A percentile compares a stretch with the other conserved stretches of the same genome.
phyloP scores from a whole-genome alignment of 176 grass and related monocot genomes.

The Oryza glumipatula region DNA sequence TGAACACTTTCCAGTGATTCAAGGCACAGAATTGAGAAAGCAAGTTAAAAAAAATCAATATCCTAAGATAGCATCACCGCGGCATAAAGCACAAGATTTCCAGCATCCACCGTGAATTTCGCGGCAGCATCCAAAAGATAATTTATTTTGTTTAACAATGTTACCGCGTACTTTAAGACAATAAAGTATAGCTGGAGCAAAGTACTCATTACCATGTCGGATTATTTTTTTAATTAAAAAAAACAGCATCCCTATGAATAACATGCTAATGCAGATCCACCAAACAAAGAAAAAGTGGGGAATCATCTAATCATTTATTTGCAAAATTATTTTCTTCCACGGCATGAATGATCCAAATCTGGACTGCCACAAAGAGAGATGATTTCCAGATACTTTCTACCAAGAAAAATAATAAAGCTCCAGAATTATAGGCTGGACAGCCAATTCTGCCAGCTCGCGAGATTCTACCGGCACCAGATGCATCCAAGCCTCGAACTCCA shows the following conservation, averaged over 20 bases:
- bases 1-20: not conserved
- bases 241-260: conserved; percentile 21
- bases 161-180: not conserved
- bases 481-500: conserved; percentile 23
- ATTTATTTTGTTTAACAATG: not conserved
- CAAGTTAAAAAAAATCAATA: not conserved
- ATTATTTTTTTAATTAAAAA: conserved; percentile 2
- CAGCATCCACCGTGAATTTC: not conserved
- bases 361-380: conserved; percentile 21
- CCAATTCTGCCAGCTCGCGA: conserved; percentile 28
- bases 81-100: not conserved
- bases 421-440: conserved; percentile 1
- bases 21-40: not conserved
- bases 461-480: conserved; percentile 43
- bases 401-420: conserved; percentile 24
- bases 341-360: conserved; percentile 39
- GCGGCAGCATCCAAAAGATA: not conserved
- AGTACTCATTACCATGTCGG: conserved; percentile 6
- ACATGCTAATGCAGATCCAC: conserved; percentile 35
- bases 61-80: not conserved
- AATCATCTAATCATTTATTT: not conserved
- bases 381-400: not conserved
- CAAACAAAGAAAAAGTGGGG: not conserved
- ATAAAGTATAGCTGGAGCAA: conserved; percentile 10
- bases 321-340: conserved; percentile 5